Evolutionary conservation across 1,284 basidiomycete species (phyloP).

Genomic region (Mycena citricolor): DNA sequence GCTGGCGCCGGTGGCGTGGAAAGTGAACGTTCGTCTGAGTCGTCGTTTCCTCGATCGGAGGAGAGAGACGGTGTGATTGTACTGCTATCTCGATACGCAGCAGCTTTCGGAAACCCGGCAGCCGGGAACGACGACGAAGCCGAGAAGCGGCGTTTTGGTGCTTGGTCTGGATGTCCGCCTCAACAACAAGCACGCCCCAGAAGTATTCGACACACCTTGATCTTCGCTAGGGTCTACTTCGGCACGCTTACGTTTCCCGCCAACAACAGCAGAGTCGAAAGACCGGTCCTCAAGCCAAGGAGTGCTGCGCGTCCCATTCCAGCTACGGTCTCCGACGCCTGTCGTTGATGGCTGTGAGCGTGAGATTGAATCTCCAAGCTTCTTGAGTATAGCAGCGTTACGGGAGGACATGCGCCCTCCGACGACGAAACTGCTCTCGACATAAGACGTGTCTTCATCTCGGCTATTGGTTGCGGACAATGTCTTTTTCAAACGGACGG

Average conservation of each 20-base stretch:
- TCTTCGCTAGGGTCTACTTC: slow-evolving; percentile 25
- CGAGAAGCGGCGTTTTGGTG: slow-evolving; percentile 33
- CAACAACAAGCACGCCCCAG: not conserved
- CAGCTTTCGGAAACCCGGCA: slow-evolving; percentile 25
- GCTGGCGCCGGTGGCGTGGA: slow-evolving; percentile 39
- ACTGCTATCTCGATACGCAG: slow-evolving; percentile 27
- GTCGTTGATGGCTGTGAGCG: slow-evolving; percentile 11
- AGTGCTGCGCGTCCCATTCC: slow-evolving; percentile 4
- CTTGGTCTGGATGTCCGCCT: slow-evolving; percentile 6
- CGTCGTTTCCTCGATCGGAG: slow-evolving; percentile 58
- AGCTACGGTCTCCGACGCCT: slow-evolving; percentile 8
- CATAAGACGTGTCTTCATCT: slow-evolving; percentile 14
- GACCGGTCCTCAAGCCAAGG: slow-evolving; percentile 7
- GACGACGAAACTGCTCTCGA: slow-evolving; percentile 4
- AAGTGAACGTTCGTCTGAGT: slow-evolving; percentile 46
- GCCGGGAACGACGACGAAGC: slow-evolving; percentile 24
- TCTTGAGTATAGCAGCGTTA: slow-evolving; percentile 20
- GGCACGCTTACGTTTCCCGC: slow-evolving; percentile 37
- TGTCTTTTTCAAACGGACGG: slow-evolving; percentile 46
- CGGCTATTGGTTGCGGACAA: slow-evolving; percentile 7
- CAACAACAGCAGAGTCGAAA: slow-evolving; percentile 10
- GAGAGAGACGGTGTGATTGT: slow-evolving; percentile 63
- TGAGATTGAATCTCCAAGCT: slow-evolving; percentile 19
- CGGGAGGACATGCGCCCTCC: slow-evolving; percentile 17
- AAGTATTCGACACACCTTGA: too few relatives aligned